Percentiles rank a stretch among this genome's conserved stretches.
These are phyloP conservation scores for Wallacemonas rigidus DNA, from an alignment of 208 protist species.

Conservation along the genomic window DNA sequence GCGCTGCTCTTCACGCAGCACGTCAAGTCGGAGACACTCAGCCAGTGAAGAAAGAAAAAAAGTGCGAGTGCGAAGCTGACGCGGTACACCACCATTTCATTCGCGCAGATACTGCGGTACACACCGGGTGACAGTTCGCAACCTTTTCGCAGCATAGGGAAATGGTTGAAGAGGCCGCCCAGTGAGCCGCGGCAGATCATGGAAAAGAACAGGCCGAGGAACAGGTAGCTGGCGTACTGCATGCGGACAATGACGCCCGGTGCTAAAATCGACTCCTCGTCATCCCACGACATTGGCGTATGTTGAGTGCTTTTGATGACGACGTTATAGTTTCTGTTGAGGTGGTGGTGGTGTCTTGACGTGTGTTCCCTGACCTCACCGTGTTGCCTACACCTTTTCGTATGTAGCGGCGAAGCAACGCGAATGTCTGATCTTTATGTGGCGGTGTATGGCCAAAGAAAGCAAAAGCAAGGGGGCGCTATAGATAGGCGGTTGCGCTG, in stretches of 20 bases:
- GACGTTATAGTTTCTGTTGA: neutral
- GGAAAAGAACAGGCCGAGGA: slow-evolving; percentile 65
- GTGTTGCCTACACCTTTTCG: too few relatives aligned
- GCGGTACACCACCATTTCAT: slow-evolving; percentile 85
- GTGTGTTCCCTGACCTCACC: too few relatives aligned
- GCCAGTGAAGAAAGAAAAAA: slow-evolving; percentile 86
- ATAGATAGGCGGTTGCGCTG: too few relatives aligned
- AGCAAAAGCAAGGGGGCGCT: neutral
- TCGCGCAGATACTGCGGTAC: slow-evolving; percentile 40
- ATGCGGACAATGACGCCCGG: slow-evolving; percentile 74
- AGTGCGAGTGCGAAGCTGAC: slow-evolving; percentile 78
- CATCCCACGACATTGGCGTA: slow-evolving; percentile 16
- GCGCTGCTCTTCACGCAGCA: slow-evolving; percentile 82
- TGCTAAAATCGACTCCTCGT: slow-evolving; percentile 35
- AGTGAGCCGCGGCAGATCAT: slow-evolving; percentile 66
- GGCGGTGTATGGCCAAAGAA: neutral
- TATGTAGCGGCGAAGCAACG: too few relatives aligned
- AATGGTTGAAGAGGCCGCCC: slow-evolving; percentile 45
- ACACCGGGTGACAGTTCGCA: slow-evolving; percentile 40
- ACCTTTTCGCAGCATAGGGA: slow-evolving; percentile 58
- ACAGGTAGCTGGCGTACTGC: slow-evolving; percentile 82
- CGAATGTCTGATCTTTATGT: neutral
- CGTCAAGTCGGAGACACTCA: slow-evolving; percentile 84
- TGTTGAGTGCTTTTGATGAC: slow-evolving; percentile 13
- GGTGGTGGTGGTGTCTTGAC: too few relatives aligned